Evolutionary conservation across 345 rosid species (phyloP).

Genomic region (Gossypium mustelinum): DNA sequence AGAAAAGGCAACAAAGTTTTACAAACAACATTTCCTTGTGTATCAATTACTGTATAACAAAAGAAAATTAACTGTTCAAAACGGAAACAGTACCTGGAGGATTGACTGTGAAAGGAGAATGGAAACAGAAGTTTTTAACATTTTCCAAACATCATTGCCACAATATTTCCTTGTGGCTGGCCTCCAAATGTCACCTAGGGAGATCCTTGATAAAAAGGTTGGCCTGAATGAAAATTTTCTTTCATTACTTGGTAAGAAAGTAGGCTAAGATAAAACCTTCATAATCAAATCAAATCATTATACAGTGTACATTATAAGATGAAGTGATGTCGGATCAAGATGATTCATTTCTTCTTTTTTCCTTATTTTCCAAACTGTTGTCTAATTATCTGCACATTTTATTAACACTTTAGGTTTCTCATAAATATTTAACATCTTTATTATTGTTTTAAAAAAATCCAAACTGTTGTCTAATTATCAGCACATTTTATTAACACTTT

Average conservation of each 20-base stretch:
- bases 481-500: not conserved
- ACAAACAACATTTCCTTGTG: slow-evolving; percentile 7
- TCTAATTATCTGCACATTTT: slow-evolving; percentile 1
- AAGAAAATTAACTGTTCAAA: slow-evolving; percentile 12
- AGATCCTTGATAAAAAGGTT: slow-evolving; percentile 78
- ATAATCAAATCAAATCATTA: slow-evolving; percentile 10
- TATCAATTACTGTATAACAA: slow-evolving; percentile 8
- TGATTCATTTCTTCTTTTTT: not conserved
- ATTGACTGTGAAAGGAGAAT: slow-evolving; percentile 77
- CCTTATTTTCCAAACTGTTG: not conserved
- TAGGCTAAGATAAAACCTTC: slow-evolving; percentile 7
- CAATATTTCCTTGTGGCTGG: slow-evolving; percentile 68
- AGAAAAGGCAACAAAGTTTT: slow-evolving; percentile 25
- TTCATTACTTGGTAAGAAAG: slow-evolving; percentile 21
- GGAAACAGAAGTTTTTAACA: slow-evolving; percentile 69
- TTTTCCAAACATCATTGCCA: slow-evolving; percentile 72
- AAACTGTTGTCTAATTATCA: not conserved
- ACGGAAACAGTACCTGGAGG: slow-evolving; percentile 60
- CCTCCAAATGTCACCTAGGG: slow-evolving; percentile 88
- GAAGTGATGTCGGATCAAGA: slow-evolving; percentile 2
- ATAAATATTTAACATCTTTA: not conserved
- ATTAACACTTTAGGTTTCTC: not conserved
- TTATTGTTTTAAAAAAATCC: not conserved
- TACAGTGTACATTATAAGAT: not conserved
- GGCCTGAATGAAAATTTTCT: slow-evolving; percentile 51